These are phyloP conservation scores for Penicillium fimorum DNA, from an alignment of 495 filamentous ascomycete genomes.

Conservation along the genomic window DNA sequence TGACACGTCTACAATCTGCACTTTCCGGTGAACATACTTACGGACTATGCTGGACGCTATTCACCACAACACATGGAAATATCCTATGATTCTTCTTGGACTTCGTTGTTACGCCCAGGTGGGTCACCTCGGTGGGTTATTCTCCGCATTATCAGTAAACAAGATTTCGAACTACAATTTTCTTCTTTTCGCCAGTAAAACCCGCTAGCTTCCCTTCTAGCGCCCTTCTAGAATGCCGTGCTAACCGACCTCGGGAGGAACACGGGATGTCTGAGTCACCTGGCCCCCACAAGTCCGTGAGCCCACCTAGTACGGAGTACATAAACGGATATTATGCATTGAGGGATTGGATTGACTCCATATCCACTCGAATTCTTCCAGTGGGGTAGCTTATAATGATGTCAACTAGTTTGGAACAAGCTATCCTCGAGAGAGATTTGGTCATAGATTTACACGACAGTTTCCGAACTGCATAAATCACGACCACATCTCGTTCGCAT, in stretches of 20 bases:
- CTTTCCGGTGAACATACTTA: background rate
- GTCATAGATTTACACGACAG: too few relatives aligned
- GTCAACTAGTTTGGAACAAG: too few relatives aligned
- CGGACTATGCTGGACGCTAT: background rate
- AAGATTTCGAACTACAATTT: background rate
- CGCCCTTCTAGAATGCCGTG: conserved; percentile 9
- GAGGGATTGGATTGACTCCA: too few relatives aligned
- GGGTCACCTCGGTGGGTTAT: background rate
- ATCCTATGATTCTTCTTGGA: background rate
- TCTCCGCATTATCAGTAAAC: background rate
- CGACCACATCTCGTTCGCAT: too few relatives aligned
- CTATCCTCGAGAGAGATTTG: too few relatives aligned
- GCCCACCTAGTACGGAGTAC: background rate
- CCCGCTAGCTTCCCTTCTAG: background rate
- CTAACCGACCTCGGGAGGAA: background rate
- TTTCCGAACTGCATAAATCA: too few relatives aligned
- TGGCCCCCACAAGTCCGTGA: background rate
- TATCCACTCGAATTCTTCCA: too few relatives aligned
- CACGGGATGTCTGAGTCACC: background rate
- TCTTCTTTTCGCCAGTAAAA: background rate
- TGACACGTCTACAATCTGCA: background rate
- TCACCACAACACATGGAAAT: background rate
- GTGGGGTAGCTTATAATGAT: too few relatives aligned
- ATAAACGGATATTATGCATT: too few relatives aligned
- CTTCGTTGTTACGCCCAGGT: background rate